Evolutionary conservation across 1,139 yeast species (phyloP).

Genomic region (Magnusiomyces suaveolens): DNA sequence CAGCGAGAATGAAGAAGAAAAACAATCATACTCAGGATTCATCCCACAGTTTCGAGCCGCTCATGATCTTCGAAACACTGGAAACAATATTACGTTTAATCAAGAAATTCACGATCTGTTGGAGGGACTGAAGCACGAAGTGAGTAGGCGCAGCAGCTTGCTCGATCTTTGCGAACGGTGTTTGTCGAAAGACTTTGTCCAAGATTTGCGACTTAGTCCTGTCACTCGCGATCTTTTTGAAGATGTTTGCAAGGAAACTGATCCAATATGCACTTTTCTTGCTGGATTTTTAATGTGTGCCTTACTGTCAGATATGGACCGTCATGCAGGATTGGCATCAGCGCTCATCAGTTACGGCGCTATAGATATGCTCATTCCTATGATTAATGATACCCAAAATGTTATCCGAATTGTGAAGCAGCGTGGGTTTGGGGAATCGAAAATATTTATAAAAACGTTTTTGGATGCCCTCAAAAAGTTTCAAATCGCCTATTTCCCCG

Average conservation of each 20-base stretch:
- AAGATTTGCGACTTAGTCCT: slow-evolving; percentile 17
- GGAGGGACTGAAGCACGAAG: slow-evolving; percentile 29
- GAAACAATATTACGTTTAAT: slow-evolving; percentile 29
- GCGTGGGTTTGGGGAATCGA: slow-evolving; percentile 10
- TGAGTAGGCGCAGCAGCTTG: slow-evolving; percentile 18
- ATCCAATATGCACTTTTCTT: slow-evolving; percentile 12
- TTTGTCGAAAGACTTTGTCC: slow-evolving; percentile 23
- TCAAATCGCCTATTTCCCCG: background rate
- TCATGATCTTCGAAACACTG: slow-evolving; percentile 34
- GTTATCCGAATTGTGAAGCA: slow-evolving; percentile 12
- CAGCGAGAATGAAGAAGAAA: slow-evolving; percentile 7
- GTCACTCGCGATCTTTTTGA: slow-evolving; percentile 18
- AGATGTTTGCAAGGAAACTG: slow-evolving; percentile 10
- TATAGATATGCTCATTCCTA: slow-evolving; percentile 15
- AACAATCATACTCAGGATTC: slow-evolving; percentile 3
- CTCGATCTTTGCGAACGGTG: slow-evolving; percentile 27
- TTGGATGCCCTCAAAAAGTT: slow-evolving; percentile 13
- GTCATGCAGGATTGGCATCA: slow-evolving; percentile 15
- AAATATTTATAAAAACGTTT: slow-evolving; percentile 12
- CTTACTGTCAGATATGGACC: slow-evolving; percentile 10
- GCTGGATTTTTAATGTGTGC: slow-evolving; percentile 13
- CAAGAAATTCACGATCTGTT: slow-evolving; percentile 33
- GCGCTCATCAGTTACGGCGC: slow-evolving; percentile 10
- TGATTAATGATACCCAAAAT: slow-evolving; percentile 18
- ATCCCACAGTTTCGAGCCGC: slow-evolving; percentile 19